Base-by-base conservation (phyloP, 495 filamentous ascomycete genomes). In the Chaetomium fimeti region DNA sequence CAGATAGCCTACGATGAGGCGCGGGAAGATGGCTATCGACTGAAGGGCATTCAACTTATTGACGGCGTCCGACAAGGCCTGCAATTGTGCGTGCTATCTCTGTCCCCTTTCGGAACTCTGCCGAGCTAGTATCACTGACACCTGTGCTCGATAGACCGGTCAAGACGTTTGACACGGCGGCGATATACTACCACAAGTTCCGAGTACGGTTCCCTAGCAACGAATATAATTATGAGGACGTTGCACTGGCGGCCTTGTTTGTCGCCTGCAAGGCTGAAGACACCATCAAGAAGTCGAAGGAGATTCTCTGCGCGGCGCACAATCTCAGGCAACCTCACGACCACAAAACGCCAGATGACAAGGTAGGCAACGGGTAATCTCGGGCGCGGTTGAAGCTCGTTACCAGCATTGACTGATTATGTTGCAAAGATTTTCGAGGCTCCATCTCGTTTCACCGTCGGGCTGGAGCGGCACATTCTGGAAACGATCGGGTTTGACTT, bases 251-350 rank as follows among this genome's bases (percentile, higher is more conserved):
- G 15, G 87, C 91, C 32, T 80, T 98, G 36, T 93, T 98, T 69
- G 88, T 89, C 20, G 92, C 92, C 42, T 97, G 93, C 83, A 98
- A 98, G 76, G 92, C 93, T 51, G 94, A 98, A 71, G 94, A 98
- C 73, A 98, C 94, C 2, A 81, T 98, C 53, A 98, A 98, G 78
- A 98, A 98, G 78, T 96, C 91, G 20, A 85, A 85, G 56, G 94
- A 98, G 60, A 94, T 98, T 62, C 80, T 97, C 6, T 94, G 91
- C 64, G 92, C 92, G 8, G 88, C 89, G 5, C 90, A 93, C 78
- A 98, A 97, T 67, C 75, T 97, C 22, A 92, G 90, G 71, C 77
- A 87, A 11, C 80, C 87, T 12, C 80, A 86, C 22, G 92, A 97
- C 64, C 85, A 87, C 62, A 82, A 93, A 51, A 89, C 88, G 7